A percentile compares a stretch with the other conserved stretches of the same genome.
These are phyloP conservation scores for Sphaerulina vaccinii DNA, from an alignment of 2,329 filamentous ascomycete species.

Conservation along the genomic window DNA sequence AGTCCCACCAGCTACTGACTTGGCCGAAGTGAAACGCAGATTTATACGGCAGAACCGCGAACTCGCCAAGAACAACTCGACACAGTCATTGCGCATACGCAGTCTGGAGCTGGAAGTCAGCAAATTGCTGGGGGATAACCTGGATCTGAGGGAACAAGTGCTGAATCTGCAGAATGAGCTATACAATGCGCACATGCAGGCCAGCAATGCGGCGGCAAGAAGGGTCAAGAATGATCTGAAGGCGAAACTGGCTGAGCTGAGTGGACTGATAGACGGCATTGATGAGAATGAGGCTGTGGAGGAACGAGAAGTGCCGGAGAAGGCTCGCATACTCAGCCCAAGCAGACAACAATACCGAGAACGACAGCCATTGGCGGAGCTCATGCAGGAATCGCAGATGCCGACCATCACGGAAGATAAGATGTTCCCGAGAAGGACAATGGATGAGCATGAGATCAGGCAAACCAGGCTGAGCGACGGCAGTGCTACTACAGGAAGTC, in stretches of 20 bases:
- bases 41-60: constrained; percentile 83
- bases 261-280: constrained; percentile 64
- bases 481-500: constrained; percentile 55
- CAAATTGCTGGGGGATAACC: constrained; percentile 74
- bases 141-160: constrained; percentile 68
- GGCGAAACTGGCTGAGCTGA: constrained; percentile 69
- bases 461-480: constrained; percentile 51
- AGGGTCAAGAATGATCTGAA: constrained; percentile 71
- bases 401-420: constrained; percentile 71
- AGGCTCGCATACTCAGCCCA: constrained; percentile 24
- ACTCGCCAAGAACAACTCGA: constrained; percentile 73
- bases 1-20: constrained; percentile 30
- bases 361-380: constrained; percentile 33
- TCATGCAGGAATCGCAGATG: constrained; percentile 45
- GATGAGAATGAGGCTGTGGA: constrained; percentile 43
- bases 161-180: constrained; percentile 67
- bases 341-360: constrained; percentile 33
- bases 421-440: constrained; percentile 63
- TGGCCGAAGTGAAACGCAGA: constrained; percentile 66
- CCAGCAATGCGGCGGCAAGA: constrained; percentile 62
- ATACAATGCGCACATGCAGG: constrained; percentile 57
- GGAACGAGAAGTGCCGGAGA: constrained; percentile 12
- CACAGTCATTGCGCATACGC: constrained; percentile 73
- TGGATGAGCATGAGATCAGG: constrained; percentile 61
- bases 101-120: constrained; percentile 73